Percentiles rank a stretch among this genome's conserved stretches.
These are phyloP conservation scores for Cordyceps farinosa DNA, from an alignment of 2,329 filamentous ascomycete species.

Conservation along the genomic window DNA sequence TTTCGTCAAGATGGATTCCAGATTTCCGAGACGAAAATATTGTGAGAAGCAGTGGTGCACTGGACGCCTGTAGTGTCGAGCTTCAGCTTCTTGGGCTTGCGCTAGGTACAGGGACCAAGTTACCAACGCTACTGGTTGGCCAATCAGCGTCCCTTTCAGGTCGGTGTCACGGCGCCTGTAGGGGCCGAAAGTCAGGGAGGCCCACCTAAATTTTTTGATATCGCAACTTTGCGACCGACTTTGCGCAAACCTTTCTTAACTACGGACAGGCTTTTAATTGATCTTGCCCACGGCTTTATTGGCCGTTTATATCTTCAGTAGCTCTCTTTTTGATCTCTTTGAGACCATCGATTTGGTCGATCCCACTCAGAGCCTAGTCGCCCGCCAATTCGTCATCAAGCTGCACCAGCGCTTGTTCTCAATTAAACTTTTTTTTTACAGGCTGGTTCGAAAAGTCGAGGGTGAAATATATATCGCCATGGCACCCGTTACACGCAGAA, in stretches of 20 bases:
- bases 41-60: not conserved
- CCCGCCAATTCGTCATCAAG: not conserved
- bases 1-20: no score
- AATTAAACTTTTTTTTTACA: not conserved
- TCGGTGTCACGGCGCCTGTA: conserved; percentile 13
- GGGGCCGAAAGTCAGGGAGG: conserved; percentile 1
- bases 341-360: not conserved
- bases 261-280: not conserved
- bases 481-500: conserved; percentile 16
- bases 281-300: not conserved
- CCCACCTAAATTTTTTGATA: conserved; percentile 21
- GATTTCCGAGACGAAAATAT: no score
- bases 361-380: no score
- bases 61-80: not conserved
- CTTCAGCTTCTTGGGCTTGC: not conserved
- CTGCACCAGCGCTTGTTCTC: not conserved
- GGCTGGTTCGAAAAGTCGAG: not conserved
- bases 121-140: not conserved
- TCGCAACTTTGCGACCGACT: conserved; percentile 9
- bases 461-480: not conserved
- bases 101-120: not conserved
- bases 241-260: not conserved
- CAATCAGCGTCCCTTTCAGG: conserved; percentile 11
- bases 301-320: not conserved
- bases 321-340: not conserved